Percentiles rank a stretch among this genome's conserved stretches.
These are phyloP conservation scores for Aspergillus fischeri DNA, from an alignment of 2,329 filamentous ascomycete genomes.

Conservation along the genomic window DNA sequence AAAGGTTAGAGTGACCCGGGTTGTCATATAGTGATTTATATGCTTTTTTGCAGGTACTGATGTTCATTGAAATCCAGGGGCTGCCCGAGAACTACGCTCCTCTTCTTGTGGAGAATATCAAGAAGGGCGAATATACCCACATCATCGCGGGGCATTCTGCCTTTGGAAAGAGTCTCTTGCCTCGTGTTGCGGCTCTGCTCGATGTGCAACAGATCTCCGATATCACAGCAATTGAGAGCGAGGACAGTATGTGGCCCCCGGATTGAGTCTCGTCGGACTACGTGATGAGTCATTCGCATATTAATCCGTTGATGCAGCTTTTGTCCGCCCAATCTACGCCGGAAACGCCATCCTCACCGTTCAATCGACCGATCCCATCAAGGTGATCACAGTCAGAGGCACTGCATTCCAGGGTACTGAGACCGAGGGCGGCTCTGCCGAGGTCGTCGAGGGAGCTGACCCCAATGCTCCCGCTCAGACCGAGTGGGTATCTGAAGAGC, in stretches of 20 bases:
- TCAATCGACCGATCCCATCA: conserved; percentile 78
- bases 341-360: conserved; percentile 97
- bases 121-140: conserved; percentile 90
- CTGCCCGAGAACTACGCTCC: conserved; percentile 94
- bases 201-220: conserved; percentile 94
- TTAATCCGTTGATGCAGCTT: conserved; percentile 50
- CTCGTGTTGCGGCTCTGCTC: conserved; percentile 83
- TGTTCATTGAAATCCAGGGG: conserved; percentile 52
- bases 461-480: conserved; percentile 69
- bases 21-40: not conserved
- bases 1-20: conserved; percentile 55
- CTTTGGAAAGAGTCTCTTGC: conserved; percentile 93
- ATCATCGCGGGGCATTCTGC: conserved; percentile 87
- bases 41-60: conserved; percentile 4
- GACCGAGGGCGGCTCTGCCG: conserved; percentile 66
- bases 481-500: conserved; percentile 91
- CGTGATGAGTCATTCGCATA: conserved; percentile 15
- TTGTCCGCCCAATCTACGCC: conserved; percentile 94
- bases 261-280: not conserved
- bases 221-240: conserved; percentile 77
- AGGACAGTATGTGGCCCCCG: conserved; percentile 61
- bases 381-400: conserved; percentile 87
- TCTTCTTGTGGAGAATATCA: conserved; percentile 90
- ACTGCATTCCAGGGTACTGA: conserved; percentile 81
- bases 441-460: conserved; percentile 77